Percentiles rank a stretch among this genome's conserved stretches.
Evolutionary conservation across 352 stramenopile genomes (phyloP).

Genomic region (Albugo candida): DNA sequence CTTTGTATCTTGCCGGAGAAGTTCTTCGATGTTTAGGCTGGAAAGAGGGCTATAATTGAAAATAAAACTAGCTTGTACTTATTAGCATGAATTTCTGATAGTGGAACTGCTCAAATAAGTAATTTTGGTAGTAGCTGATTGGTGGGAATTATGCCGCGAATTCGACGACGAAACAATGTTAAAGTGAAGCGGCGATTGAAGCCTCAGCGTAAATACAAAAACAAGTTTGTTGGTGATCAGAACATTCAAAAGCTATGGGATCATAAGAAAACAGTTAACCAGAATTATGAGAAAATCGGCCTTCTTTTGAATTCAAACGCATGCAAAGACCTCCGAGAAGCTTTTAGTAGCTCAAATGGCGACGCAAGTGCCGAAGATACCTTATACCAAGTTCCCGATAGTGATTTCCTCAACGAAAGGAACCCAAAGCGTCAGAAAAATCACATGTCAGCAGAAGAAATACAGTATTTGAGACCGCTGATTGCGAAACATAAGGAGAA

Average conservation of each 20-base stretch:
- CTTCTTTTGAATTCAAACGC: constrained; percentile 49
- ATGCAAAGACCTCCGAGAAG: constrained; percentile 17
- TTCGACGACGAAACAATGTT: constrained; percentile 48
- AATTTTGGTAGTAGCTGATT: no score
- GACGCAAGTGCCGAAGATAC: constrained; percentile 21
- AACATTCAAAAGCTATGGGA: constrained; percentile 54
- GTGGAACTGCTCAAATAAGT: no score
- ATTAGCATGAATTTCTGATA: neutral
- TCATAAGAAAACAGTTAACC: constrained; percentile 54
- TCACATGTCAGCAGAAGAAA: constrained; percentile 60
- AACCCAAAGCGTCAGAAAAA: constrained; percentile 48
- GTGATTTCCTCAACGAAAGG: constrained; percentile 51
- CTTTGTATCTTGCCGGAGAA: constrained; percentile 52
- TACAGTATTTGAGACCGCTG: constrained; percentile 52
- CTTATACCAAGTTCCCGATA: constrained; percentile 52
- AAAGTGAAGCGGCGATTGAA: constrained; percentile 49
- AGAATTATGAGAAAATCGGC: constrained; percentile 64
- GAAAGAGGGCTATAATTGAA: constrained; percentile 15
- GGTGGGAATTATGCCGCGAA: constrained; percentile 1
- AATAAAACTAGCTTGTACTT: neutral
- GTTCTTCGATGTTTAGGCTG: constrained; percentile 36
- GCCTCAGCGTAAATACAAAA: constrained; percentile 55
- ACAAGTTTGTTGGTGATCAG: constrained; percentile 44
- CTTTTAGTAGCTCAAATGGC: constrained; percentile 12
- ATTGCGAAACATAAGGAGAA: constrained; percentile 51